phyloP scores from a whole-genome alignment of 225 moss, liverwort and hornwort genomes.

The Ulota crispa region DNA sequence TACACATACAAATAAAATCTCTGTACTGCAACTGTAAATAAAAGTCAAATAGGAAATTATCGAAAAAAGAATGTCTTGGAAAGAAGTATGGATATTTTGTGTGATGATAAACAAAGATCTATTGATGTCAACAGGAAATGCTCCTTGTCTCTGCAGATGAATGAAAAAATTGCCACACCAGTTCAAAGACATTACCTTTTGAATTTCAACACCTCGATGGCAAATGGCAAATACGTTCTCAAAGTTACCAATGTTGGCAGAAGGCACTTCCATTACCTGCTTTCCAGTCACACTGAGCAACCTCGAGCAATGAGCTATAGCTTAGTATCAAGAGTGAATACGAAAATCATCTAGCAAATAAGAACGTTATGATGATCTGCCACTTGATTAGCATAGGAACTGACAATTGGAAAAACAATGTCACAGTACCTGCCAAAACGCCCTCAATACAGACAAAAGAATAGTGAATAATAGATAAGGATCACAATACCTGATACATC shows the following conservation, averaged over 20 bases:
- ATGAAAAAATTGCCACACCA: not conserved
- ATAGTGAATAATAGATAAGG: not conserved
- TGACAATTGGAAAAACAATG: not conserved
- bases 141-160: not conserved
- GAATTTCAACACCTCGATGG: slow-evolving; percentile 75
- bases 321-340: slow-evolving; percentile 14
- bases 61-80: not conserved
- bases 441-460: slow-evolving; percentile 10
- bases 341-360: not conserved
- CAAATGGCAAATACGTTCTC: slow-evolving; percentile 86
- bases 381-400: slow-evolving; percentile 15
- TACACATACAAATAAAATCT: not conserved
- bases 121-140: not conserved
- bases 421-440: not conserved
- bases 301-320: slow-evolving; percentile 29
- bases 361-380: not conserved
- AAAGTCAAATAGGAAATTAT: not conserved
- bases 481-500: slow-evolving; percentile 74
- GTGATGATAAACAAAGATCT: not conserved
- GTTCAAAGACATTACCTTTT: slow-evolving; percentile 57
- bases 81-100: not conserved
- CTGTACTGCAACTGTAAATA: not conserved
- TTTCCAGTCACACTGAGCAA: slow-evolving; percentile 81
- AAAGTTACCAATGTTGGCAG: slow-evolving; percentile 72
- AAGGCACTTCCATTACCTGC: slow-evolving; percentile 90